Conservation (phyloP, 2,329 filamentous ascomycete genomes). For the Phialocephala sp. region DNA sequence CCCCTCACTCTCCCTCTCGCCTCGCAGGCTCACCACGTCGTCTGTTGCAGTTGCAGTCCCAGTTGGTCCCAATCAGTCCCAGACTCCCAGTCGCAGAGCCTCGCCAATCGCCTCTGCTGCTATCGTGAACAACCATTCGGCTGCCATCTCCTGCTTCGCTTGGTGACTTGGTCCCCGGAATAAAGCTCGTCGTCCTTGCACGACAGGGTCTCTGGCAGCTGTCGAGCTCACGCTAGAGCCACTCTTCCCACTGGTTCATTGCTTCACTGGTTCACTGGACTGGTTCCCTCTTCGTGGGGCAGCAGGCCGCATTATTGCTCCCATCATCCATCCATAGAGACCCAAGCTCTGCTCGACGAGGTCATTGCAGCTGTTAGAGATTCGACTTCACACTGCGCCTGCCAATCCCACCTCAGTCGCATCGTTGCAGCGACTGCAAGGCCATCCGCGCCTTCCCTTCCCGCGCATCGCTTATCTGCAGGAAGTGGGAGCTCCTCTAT, state of each 20-base stretch:
- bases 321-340: slow-evolving; percentile 4
- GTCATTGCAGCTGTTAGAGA: neutral
- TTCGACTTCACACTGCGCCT: slow-evolving; percentile 4
- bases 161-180: neutral
- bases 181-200: slow-evolving; percentile 3
- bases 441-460: slow-evolving; percentile 14
- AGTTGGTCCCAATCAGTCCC: neutral
- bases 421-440: slow-evolving; percentile 19
- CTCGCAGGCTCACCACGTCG: slow-evolving; percentile 7
- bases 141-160: neutral
- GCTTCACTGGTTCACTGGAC: too few species aligned
- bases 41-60: neutral
- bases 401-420: slow-evolving; percentile 13
- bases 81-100: neutral
- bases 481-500: slow-evolving; percentile 21
- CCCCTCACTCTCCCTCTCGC: too few species aligned
- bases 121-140: slow-evolving; percentile 7
- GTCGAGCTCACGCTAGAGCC: slow-evolving; percentile 4
- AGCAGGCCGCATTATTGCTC: slow-evolving; percentile 1
- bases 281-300: slow-evolving; percentile 5
- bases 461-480: slow-evolving; percentile 29
- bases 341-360: slow-evolving; percentile 1
- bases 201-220: neutral
- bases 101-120: slow-evolving; percentile 14
- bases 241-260: slow-evolving; percentile 3